Evolutionary conservation across 2,329 filamentous ascomycete species (phyloP), one percentile per base, ranked within the genome.

Genomic region (Gnomoniopsis sp.): DNA sequence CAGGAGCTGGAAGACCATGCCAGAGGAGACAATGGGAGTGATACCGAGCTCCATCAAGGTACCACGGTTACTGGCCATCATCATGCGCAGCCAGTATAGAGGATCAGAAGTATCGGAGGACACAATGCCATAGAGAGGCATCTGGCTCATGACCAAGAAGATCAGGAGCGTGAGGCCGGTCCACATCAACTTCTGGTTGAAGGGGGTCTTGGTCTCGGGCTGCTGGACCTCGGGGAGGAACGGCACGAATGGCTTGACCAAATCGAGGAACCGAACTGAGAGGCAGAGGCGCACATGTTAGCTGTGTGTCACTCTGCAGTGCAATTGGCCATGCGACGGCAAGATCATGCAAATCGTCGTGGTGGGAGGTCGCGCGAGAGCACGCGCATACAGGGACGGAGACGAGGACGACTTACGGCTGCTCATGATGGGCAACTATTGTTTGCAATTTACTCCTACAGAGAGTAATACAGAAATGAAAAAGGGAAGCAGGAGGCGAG

Each of bases 81-180:
- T 97, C 93, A 99, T 98, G 78, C 95, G 90, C 72, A 99, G 85
- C 95, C 95, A 99, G 87, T 99, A 99, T 71, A 99, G 84, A 68
- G 95, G 96, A 80, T 99, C 96, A 63, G 95, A 98, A 70, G 92
- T 97, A 79, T 95, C 90, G 71, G 95, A 99, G 58, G 95, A 99
- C 73, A 99, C 96, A 77, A 99, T 99, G 79, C 95, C 95, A 80
- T 99, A 99, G 64, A 95, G 81, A 65, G 95, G 93, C 95, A 99
- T 98, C 82, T 97, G 95, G 81, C 92, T 97, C 95, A 99, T 99
- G 78, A 99, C 92, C 84, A 99, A 82, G 87, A 99, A 99, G 81
- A 98, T 96, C 76, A 99, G 83, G 69, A 99, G 86, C 66, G 95
- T 98, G 75, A 93, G 87, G 75, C 89, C 90, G 66, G 90, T 95